Conservation (phyloP, 148 eudicot genomes). For the Linanthus parryae region DNA sequence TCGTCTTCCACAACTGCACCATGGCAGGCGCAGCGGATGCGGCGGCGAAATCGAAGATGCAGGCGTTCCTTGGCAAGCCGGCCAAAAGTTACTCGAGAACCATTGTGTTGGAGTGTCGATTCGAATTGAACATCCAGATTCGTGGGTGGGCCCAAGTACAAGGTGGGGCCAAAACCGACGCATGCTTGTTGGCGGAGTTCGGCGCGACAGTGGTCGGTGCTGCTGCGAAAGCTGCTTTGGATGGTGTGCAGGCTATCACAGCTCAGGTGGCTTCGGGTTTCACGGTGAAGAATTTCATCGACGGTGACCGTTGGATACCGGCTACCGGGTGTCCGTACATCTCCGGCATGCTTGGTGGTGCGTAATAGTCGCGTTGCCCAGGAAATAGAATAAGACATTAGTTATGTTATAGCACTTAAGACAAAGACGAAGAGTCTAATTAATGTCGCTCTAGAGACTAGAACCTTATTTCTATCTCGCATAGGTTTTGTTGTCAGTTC, state of each 20-base stretch:
- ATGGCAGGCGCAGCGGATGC: slow-evolving; percentile 22
- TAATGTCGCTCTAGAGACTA: too few relatives aligned
- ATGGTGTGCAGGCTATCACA: slow-evolving; percentile 33
- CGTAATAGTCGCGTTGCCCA: too few relatives aligned
- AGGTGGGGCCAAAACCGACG: slow-evolving; percentile 20
- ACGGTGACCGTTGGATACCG: slow-evolving; percentile 43
- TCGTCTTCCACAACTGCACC: slow-evolving; percentile 44
- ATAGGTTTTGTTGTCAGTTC: too few relatives aligned
- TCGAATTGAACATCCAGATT: slow-evolving; percentile 29
- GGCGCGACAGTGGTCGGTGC: slow-evolving; percentile 50
- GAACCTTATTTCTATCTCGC: too few relatives aligned
- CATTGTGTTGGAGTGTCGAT: slow-evolving; percentile 31
- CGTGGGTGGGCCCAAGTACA: slow-evolving; percentile 50
- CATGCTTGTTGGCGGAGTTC: slow-evolving; percentile 40
- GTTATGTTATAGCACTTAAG: too few relatives aligned
- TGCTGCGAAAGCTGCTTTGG: slow-evolving; percentile 37
- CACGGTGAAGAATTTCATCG: slow-evolving; percentile 22
- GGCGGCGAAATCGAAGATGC: slow-evolving; percentile 6
- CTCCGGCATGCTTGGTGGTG: slow-evolving; percentile 23
- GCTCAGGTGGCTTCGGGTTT: slow-evolving; percentile 12
- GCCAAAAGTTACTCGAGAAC: slow-evolving; percentile 39
- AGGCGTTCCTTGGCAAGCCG: slow-evolving; percentile 45
- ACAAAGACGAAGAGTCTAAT: too few relatives aligned
- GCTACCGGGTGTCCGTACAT: slow-evolving; percentile 37
- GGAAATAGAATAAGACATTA: too few relatives aligned